Evolutionary conservation across 75 land plant species (phyloP).

Genomic region (Pinus albicaulis): DNA sequence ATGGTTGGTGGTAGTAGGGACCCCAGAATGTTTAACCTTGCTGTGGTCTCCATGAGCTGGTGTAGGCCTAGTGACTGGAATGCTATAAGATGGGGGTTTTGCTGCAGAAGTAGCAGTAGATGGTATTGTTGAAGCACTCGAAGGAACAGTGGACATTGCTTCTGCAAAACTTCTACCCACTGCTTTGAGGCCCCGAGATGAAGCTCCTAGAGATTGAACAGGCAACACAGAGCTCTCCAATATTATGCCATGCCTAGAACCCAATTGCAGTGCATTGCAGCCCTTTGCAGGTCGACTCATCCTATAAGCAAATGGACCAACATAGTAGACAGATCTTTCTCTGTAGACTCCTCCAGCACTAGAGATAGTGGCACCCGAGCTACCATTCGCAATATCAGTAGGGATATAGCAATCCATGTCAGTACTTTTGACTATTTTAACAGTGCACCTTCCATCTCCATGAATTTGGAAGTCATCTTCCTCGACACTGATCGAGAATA

Average conservation of each 20-base stretch:
- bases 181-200: neutral
- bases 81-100: neutral
- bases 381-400: neutral
- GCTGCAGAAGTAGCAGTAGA: neutral
- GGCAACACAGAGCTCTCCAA: neutral
- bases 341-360: neutral
- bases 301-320: neutral
- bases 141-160: neutral
- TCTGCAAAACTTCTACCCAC: neutral
- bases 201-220: neutral
- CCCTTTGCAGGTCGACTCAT: neutral
- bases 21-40: neutral
- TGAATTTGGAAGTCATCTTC: neutral
- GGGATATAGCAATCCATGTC: neutral
- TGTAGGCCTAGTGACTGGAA: neutral
- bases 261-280: neutral
- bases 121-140: neutral
- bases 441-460: neutral
- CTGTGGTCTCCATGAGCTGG: neutral
- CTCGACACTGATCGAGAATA: neutral
- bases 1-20: neutral
- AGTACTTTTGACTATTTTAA: neutral
- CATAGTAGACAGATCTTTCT: neutral
- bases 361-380: neutral
- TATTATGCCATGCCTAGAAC: neutral